Evolutionary conservation across 192 early-diverging fungal genomes (phyloP).

Genomic region (Rhizoclosmatium globosum): DNA sequence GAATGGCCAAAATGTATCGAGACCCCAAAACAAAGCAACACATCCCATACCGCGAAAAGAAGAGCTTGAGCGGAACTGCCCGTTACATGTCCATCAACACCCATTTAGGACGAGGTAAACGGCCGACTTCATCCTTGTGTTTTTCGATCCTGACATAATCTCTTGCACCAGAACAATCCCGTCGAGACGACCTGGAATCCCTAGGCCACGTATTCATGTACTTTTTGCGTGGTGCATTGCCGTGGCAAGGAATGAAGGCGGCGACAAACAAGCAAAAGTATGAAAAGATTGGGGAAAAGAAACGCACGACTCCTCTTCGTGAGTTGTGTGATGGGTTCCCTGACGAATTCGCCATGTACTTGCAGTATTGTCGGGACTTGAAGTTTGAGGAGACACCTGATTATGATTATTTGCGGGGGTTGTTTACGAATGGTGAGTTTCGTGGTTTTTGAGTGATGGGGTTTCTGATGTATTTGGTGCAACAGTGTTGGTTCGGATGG

Average conservation of each 20-base stretch:
- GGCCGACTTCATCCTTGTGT: not conserved
- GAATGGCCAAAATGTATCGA: constrained; percentile 97
- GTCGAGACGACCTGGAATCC: constrained; percentile 97
- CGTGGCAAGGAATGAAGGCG: constrained; percentile 98
- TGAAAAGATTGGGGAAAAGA: constrained; percentile 99
- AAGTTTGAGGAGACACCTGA: constrained; percentile 98
- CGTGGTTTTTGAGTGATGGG: constrained; percentile 1
- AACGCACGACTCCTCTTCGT: constrained; percentile 86
- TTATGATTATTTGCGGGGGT: constrained; percentile 88
- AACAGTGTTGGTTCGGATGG: constrained; percentile 55
- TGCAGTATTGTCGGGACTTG: constrained; percentile 89
- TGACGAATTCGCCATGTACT: constrained; percentile 90
- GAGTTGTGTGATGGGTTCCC: constrained; percentile 94
- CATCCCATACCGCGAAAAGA: constrained; percentile 97
- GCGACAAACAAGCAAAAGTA: constrained; percentile 99
- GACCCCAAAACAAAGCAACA: constrained; percentile 97
- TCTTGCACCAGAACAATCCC: constrained; percentile 88
- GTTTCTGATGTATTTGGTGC: not conserved
- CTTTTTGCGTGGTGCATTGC: constrained; percentile 91
- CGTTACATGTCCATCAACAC: constrained; percentile 99
- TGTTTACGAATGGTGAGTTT: constrained; percentile 79
- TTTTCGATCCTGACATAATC: constrained; percentile 3
- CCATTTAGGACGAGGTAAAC: constrained; percentile 80
- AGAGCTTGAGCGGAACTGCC: constrained; percentile 82
- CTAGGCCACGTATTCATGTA: constrained; percentile 99